Conservation (phyloP, 225 moss, liverwort and hornwort species). For the Straminergon stramineum region DNA sequence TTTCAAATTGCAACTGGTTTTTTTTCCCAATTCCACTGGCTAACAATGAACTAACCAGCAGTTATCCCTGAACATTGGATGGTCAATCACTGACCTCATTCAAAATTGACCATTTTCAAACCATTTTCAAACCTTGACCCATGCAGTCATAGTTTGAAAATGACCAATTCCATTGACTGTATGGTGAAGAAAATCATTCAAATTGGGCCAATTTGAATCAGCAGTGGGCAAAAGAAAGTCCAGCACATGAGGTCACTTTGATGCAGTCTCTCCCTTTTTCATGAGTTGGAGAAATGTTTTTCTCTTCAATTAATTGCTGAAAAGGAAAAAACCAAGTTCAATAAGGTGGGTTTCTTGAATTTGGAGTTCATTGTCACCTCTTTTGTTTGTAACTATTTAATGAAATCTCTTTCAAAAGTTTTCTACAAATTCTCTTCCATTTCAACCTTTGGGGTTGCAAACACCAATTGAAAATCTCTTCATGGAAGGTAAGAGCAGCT, state of each 20-base stretch:
- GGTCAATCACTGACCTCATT: neutral
- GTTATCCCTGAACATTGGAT: neutral
- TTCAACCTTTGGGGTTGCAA: neutral
- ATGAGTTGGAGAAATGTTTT: neutral
- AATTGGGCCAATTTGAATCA: neutral
- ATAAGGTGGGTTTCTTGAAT: neutral
- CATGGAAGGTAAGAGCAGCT: neutral
- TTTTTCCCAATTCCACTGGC: accelerated
- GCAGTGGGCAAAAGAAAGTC: neutral
- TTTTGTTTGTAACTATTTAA: neutral
- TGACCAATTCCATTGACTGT: neutral
- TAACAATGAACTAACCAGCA: accelerated
- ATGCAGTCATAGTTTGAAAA: too few species aligned
- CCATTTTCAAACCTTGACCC: neutral
- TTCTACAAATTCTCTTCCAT: neutral
- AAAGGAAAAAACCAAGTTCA: neutral
- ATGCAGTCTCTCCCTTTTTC: neutral
- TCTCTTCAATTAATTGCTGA: neutral
- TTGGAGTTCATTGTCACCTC: neutral
- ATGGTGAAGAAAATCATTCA: neutral
- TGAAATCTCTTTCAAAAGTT: neutral
- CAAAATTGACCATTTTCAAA: neutral
- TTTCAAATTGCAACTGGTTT: neutral
- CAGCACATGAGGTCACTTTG: too few species aligned
- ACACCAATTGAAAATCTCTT: neutral